Conservation (phyloP, 2,329 filamentous ascomycete species). For the Erysiphe pulchra region DNA sequence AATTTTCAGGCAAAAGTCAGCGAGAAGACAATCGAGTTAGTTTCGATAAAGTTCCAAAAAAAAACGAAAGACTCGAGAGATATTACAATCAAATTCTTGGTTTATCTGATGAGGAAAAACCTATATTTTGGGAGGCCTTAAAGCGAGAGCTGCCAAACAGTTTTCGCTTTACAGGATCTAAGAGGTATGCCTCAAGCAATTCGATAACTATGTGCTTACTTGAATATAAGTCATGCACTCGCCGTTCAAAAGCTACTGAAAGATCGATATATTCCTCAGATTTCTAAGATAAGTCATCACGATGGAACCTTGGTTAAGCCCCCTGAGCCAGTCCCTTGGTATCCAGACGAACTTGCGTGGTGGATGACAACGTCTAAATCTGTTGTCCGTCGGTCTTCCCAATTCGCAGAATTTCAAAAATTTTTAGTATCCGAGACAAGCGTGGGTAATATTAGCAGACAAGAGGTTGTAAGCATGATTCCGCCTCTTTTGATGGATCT, state of each 20-base stretch:
- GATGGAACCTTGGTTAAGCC: conserved; percentile 65
- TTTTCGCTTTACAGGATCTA: conserved; percentile 90
- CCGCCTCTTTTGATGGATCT: conserved; percentile 83
- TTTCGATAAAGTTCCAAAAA: conserved; percentile 36
- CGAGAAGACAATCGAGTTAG: conserved; percentile 19
- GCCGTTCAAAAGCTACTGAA: conserved; percentile 74
- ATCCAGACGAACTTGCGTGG: conserved; percentile 86
- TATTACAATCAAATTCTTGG: conserved; percentile 66
- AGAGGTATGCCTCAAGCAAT: conserved; percentile 32
- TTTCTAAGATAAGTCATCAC: conserved; percentile 56
- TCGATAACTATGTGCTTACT: not conserved
- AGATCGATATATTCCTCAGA: conserved; percentile 72
- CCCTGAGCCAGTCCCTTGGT: conserved; percentile 66
- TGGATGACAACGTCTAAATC: conserved; percentile 97
- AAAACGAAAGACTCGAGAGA: conserved; percentile 61
- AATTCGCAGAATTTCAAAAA: conserved; percentile 88
- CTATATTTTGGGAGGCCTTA: conserved; percentile 63
- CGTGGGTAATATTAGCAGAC: conserved; percentile 89
- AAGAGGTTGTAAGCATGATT: conserved; percentile 98
- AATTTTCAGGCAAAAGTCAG: conserved; percentile 4
- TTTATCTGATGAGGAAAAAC: conserved; percentile 51
- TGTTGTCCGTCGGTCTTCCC: conserved; percentile 74
- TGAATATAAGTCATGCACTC: conserved; percentile 48
- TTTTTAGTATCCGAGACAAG: conserved; percentile 94
- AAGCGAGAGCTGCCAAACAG: conserved; percentile 79